Evolutionary conservation across 2,329 filamentous ascomycete genomes (phyloP).

Genomic region (Xylogone sp.): DNA sequence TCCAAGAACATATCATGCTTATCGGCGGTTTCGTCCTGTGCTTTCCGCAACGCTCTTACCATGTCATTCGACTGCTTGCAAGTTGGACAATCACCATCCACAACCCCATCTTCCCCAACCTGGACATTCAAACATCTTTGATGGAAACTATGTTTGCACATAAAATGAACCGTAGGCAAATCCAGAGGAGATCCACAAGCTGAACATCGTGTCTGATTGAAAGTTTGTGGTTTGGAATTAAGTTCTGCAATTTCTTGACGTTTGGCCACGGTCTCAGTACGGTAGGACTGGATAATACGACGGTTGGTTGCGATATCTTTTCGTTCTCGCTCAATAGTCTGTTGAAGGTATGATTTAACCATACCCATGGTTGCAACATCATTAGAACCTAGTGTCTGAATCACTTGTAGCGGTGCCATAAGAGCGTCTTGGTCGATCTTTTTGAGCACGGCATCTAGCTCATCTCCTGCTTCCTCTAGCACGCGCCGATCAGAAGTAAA

Average conservation of each 20-base stretch:
- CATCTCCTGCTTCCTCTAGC: constrained; percentile 81
- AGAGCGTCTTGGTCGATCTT: constrained; percentile 88
- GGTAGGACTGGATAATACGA: constrained; percentile 77
- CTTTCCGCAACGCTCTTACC: constrained; percentile 78
- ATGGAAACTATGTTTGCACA: constrained; percentile 97
- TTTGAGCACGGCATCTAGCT: constrained; percentile 73
- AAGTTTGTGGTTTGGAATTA: constrained; percentile 75
- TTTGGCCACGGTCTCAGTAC: constrained; percentile 76
- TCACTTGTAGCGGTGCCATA: constrained; percentile 94
- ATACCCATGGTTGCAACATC: constrained; percentile 95
- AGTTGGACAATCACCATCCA: constrained; percentile 75
- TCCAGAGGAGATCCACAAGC: constrained; percentile 73
- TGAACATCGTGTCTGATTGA: constrained; percentile 85
- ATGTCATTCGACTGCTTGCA: constrained; percentile 83
- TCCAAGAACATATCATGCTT: constrained; percentile 86
- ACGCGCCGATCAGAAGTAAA: constrained; percentile 82
- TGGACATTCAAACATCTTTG: constrained; percentile 74
- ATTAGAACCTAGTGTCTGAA: constrained; percentile 79
- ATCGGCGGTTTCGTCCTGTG: constrained; percentile 81
- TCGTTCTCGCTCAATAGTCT: constrained; percentile 84
- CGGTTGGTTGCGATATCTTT: constrained; percentile 80
- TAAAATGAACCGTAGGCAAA: constrained; percentile 87
- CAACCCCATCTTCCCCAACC: constrained; percentile 43
- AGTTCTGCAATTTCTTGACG: constrained; percentile 75
- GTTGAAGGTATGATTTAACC: constrained; percentile 87